Base-by-base conservation (phyloP, 305 asterid species). In the Ruellia speciosa region DNA sequence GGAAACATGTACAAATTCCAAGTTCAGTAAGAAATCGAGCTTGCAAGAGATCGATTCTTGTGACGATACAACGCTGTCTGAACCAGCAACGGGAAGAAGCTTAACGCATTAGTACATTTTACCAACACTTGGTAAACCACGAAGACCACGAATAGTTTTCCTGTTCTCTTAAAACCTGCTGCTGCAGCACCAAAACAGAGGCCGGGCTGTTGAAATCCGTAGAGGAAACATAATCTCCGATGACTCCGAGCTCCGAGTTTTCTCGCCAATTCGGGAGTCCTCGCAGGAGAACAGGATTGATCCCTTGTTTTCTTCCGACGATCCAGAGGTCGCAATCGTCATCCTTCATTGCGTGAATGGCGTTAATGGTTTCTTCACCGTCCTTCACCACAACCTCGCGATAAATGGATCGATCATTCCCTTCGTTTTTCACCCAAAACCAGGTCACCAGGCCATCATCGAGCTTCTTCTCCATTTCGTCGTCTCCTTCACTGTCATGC, bases 361-460 rank as follows among this genome's bases (percentile, higher is more conserved):
- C 87, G 11, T 87, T 81, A 3, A 85, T 49, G 14, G 95, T 90
- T 15, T 85, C 95, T 47, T 77, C 83, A 3, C 94, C 95, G 16
- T 84, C 79, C 56, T 49, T 68, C 69, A 89, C 95, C 41, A 81
- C 80, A 18, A 82, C 84, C 72, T 90, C 96, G 53, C 77, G 62
- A 62, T 90, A 90, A 28, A 63, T 62, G 14, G 85, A 76, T 20
- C 73, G 67, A 3, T 50, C 14, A n/a, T 77, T 83, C 10, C 75
- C 77, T 70, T 86, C 94, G 5, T 86, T 77, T 62, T 88, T 88
- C 77, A 88, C 88, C 97, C 95, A 88, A 64, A 88, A 88, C 78
- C 83, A 79, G 3, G 90, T 86, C 37, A 88, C 88, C 28, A 81
- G 33, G 16, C 86, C 92, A 63, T 88, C 97, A 65, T 86, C 97